A percentile compares a stretch with the other conserved stretches of the same genome.
Evolutionary conservation across 495 filamentous ascomycete species (phyloP).

Genomic region (Opeltia flavorubescens): DNA sequence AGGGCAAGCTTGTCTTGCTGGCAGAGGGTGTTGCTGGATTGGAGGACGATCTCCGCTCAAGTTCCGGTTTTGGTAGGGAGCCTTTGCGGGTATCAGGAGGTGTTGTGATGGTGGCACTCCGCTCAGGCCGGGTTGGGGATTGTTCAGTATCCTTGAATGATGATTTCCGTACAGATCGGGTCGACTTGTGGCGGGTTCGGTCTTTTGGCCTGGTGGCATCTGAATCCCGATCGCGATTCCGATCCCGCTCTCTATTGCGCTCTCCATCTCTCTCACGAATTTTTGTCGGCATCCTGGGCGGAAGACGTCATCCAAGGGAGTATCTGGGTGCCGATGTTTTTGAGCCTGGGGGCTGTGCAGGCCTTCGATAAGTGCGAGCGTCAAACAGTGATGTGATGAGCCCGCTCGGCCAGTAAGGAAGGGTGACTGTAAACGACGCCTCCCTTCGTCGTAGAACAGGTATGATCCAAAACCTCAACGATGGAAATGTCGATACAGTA

Average conservation of each 20-base stretch:
- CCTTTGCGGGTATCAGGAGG: conserved; percentile 27
- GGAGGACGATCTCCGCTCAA: conserved; percentile 21
- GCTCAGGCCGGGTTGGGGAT: conserved; percentile 23
- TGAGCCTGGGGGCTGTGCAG: no score
- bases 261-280: conserved; percentile 17
- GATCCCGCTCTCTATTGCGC: conserved; percentile 8
- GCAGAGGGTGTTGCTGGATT: conserved; percentile 28
- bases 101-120: conserved; percentile 22
- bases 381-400: no score
- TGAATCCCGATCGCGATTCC: conserved; percentile 11
- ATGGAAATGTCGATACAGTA: no score
- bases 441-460: no score
- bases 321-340: no score
- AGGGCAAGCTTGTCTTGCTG: conserved; percentile 53
- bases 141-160: conserved; percentile 36
- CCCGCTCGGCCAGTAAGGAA: no score
- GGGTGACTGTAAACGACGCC: no score
- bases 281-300: conserved; percentile 15
- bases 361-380: no score
- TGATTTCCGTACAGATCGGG: conserved; percentile 24
- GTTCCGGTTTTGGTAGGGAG: conserved; percentile 37
- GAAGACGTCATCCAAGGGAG: no score
- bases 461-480: no score
- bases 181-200: conserved; percentile 17
- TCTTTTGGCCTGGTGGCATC: conserved; percentile 14